Evolutionary conservation across 441 rosid species (phyloP).

Genomic region (Populus hybrid): DNA sequence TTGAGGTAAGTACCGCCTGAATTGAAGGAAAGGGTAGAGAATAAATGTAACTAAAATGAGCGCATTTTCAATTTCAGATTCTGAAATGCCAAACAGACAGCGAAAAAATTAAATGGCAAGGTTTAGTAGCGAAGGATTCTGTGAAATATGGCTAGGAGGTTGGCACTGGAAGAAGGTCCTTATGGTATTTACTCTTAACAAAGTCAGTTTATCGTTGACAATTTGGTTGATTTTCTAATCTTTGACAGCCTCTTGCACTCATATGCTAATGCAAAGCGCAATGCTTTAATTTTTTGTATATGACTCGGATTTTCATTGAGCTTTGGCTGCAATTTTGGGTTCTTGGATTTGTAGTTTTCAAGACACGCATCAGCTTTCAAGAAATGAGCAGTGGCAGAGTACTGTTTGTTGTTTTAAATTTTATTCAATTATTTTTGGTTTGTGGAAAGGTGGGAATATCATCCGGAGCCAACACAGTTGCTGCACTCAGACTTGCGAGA

Average conservation of each 20-base stretch:
- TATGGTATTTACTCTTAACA: conserved; percentile 46
- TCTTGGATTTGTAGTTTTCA: not conserved
- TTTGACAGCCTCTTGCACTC: too few relatives aligned
- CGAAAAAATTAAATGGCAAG: conserved; percentile 35
- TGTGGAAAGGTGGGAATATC: conserved; percentile 87
- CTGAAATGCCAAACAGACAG: not conserved
- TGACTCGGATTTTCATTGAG: not conserved
- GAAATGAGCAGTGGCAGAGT: not conserved
- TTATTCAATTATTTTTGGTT: not conserved
- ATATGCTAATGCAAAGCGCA: too few relatives aligned
- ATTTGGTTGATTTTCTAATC: not conserved
- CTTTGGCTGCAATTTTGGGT: not conserved
- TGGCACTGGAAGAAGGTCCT: conserved; percentile 93
- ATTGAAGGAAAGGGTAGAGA: not conserved
- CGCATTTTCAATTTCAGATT: not conserved
- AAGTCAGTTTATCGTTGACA: not conserved
- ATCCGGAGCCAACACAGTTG: conserved; percentile 88
- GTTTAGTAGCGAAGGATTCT: conserved; percentile 82
- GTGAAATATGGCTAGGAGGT: conserved; percentile 84
- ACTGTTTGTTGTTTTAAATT: too few relatives aligned
- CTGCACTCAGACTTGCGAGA: conserved; percentile 68
- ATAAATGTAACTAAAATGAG: not conserved
- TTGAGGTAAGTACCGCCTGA: conserved; percentile 54
- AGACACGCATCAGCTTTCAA: not conserved
- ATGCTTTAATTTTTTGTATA: too few relatives aligned